phyloP scores from a whole-genome alignment of 1,139 yeast species.

The Pichia norvegensis region DNA sequence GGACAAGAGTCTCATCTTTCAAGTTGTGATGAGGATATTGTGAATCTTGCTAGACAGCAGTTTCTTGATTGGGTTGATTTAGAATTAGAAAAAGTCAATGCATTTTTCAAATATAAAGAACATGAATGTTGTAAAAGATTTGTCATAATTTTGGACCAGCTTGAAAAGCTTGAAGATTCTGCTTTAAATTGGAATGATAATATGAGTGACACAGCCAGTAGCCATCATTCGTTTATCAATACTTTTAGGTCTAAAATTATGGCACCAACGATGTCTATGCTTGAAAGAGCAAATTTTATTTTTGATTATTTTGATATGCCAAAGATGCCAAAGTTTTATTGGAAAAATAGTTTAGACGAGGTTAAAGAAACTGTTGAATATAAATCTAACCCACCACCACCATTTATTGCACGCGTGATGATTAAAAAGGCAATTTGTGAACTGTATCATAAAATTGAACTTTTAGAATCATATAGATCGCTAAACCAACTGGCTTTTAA shows the following conservation, averaged over 20 bases:
- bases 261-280: slow-evolving; percentile 20
- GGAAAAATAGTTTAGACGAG: slow-evolving; percentile 29
- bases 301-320: slow-evolving; percentile 48
- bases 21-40: slow-evolving; percentile 20
- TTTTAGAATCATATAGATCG: slow-evolving; percentile 66
- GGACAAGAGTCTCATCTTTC: slow-evolving; percentile 6
- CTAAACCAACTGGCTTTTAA: slow-evolving; percentile 83
- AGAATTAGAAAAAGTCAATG: slow-evolving; percentile 52
- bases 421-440: slow-evolving; percentile 73
- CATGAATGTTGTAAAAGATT: slow-evolving; percentile 53
- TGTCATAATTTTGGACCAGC: slow-evolving; percentile 57
- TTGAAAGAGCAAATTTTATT: slow-evolving; percentile 26
- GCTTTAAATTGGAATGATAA: neutral
- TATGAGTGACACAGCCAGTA: neutral
- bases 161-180: slow-evolving; percentile 39
- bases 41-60: slow-evolving; percentile 33
- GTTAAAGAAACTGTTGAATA: slow-evolving; percentile 23
- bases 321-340: slow-evolving; percentile 45
- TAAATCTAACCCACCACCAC: slow-evolving; percentile 38
- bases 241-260: slow-evolving; percentile 17
- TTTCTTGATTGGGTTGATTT: slow-evolving; percentile 56
- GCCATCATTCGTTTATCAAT: slow-evolving; percentile 4
- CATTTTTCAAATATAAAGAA: slow-evolving; percentile 54
- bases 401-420: slow-evolving; percentile 63
- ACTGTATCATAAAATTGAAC: slow-evolving; percentile 69